These are phyloP conservation scores for Arthroderma uncinatum DNA, from an alignment of 2,329 filamentous ascomycete species.

Conservation along the genomic window DNA sequence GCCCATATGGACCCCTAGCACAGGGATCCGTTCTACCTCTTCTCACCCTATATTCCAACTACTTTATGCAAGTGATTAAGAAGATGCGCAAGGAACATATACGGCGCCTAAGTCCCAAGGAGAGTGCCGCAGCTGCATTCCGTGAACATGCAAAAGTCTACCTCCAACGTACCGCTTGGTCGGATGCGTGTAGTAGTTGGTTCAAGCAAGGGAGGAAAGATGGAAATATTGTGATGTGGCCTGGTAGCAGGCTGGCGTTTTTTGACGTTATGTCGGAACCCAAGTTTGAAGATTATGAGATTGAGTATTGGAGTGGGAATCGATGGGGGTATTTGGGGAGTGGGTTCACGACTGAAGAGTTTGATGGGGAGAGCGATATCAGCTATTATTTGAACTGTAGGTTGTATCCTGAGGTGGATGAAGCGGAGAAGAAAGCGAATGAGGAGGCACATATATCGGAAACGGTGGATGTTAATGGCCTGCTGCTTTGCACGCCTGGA, in stretches of 20 bases:
- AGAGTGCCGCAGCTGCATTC: slow-evolving; percentile 14
- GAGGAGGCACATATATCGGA: not conserved
- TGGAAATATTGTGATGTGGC: slow-evolving; percentile 19
- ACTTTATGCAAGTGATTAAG: slow-evolving; percentile 14
- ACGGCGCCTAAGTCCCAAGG: slow-evolving; percentile 12
- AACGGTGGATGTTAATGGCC: not conserved
- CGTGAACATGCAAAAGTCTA: slow-evolving; percentile 12
- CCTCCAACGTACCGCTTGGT: slow-evolving; percentile 13
- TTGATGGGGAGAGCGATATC: slow-evolving; percentile 13
- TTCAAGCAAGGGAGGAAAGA: slow-evolving; percentile 18
- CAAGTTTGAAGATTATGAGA: slow-evolving; percentile 16
- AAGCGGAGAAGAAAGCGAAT: not conserved
- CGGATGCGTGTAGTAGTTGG: slow-evolving; percentile 16
- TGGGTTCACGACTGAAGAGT: slow-evolving; percentile 13
- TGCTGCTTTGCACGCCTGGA: slow-evolving; percentile 10
- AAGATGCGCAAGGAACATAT: slow-evolving; percentile 16
- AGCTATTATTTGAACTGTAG: slow-evolving; percentile 13
- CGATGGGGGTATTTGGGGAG: slow-evolving; percentile 15
- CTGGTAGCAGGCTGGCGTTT: slow-evolving; percentile 17
- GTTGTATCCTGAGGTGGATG: slow-evolving; percentile 9
- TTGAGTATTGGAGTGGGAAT: slow-evolving; percentile 15
- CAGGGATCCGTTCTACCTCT: slow-evolving; percentile 14
- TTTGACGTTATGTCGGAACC: slow-evolving; percentile 13
- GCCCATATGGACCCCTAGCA: slow-evolving; percentile 13
- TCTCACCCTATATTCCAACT: slow-evolving; percentile 10